These are phyloP conservation scores for Talaromyces nanjingensis DNA, from an alignment of 495 filamentous ascomycete species.

Conservation along the genomic window DNA sequence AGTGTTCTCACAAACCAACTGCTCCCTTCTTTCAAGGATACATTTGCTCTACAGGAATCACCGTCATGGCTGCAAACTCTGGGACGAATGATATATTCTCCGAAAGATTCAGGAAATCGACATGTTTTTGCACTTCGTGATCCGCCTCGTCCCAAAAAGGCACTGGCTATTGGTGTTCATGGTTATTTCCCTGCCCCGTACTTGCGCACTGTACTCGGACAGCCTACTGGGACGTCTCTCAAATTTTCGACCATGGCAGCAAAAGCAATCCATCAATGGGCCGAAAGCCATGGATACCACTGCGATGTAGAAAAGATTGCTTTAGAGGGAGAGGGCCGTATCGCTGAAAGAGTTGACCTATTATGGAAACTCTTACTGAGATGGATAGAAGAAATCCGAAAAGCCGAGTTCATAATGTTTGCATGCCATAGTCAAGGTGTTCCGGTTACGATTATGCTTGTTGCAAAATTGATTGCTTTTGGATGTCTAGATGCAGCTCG, in stretches of 20 bases:
- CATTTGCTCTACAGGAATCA: conserved; percentile 58
- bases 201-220: conserved; percentile 79
- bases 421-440: conserved; percentile 95
- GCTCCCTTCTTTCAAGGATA: conserved; percentile 60
- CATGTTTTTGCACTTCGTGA: conserved; percentile 70
- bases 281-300: conserved; percentile 56
- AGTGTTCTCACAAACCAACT: conserved; percentile 54
- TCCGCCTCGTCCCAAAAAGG: conserved; percentile 66
- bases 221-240: conserved; percentile 91
- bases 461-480: conserved; percentile 80
- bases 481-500: conserved; percentile 62
- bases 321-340: conserved; percentile 95
- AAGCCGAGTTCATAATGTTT: conserved; percentile 81
- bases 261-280: conserved; percentile 75
- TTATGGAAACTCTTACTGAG: conserved; percentile 92
- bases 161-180: conserved; percentile 89
- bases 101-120: conserved; percentile 50
- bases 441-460: conserved; percentile 86
- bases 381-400: conserved; percentile 85
- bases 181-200: conserved; percentile 85
- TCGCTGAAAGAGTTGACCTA: conserved; percentile 79
- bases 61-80: conserved; percentile 69
- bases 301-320: conserved; percentile 83
- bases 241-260: conserved; percentile 87
- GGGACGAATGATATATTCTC: conserved; percentile 56